These are phyloP conservation scores for Beauveria medogensis DNA, from an alignment of 2,329 filamentous ascomycete genomes.

Conservation along the genomic window DNA sequence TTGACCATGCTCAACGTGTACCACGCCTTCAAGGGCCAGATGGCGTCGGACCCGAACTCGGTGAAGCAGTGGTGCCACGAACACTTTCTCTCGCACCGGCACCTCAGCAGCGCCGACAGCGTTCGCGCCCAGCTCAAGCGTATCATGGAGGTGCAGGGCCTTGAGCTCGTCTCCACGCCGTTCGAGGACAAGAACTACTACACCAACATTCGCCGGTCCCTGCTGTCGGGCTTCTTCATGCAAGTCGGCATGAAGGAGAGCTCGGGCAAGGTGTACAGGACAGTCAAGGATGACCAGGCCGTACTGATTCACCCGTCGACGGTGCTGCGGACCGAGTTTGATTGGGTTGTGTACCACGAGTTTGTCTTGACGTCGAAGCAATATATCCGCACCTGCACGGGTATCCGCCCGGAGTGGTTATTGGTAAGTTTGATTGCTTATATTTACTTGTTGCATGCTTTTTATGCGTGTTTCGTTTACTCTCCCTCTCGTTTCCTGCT, in stretches of 20 bases:
- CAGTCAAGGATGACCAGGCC: conserved; percentile 92
- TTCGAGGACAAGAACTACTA: conserved; percentile 98
- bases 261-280: conserved; percentile 83
- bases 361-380: conserved; percentile 98
- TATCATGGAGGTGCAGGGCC: conserved; percentile 88
- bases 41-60: conserved; percentile 51
- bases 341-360: conserved; percentile 98
- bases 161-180: conserved; percentile 79
- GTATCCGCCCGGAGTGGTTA: conserved; percentile 89
- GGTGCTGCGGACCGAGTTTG: conserved; percentile 76
- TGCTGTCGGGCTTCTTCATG: conserved; percentile 98
- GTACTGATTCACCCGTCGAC: conserved; percentile 92
- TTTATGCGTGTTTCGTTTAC: background rate
- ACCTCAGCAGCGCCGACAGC: conserved; percentile 86
- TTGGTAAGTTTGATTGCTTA: conserved; percentile 48
- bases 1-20: conserved; percentile 95
- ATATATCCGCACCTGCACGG: conserved; percentile 90
- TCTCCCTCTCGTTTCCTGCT: background rate
- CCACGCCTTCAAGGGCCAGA: conserved; percentile 84
- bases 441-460: background rate
- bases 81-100: conserved; percentile 85
- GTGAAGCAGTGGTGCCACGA: conserved; percentile 92
- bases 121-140: conserved; percentile 85
- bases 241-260: conserved; percentile 93
- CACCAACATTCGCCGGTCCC: conserved; percentile 86